Conservation (phyloP, 305 asterid genomes). For the Lippia alba region DNA sequence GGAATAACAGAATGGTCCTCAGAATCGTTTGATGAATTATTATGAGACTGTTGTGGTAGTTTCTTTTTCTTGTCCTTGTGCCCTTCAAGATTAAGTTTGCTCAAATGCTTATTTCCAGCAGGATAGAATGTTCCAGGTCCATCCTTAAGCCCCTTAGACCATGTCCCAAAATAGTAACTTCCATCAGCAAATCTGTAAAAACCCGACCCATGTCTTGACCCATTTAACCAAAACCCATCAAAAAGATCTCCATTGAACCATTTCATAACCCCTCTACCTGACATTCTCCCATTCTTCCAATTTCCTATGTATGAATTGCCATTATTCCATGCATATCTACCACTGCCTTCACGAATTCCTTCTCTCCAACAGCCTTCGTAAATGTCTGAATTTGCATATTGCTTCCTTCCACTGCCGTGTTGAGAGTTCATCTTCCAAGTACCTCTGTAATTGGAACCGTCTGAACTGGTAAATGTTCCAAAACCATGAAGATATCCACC, state of each 20-base stretch:
- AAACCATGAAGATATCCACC: conserved; percentile 91
- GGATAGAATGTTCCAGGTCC: conserved; percentile 91
- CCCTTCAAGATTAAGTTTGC: conserved; percentile 51
- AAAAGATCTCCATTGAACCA: conserved; percentile 87
- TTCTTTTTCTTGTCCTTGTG: conserved; percentile 53
- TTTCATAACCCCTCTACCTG: conserved; percentile 91
- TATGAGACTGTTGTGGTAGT: conserved; percentile 39
- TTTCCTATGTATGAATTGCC: conserved; percentile 81
- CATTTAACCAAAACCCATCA: conserved; percentile 93
- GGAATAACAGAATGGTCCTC: conserved; percentile 49
- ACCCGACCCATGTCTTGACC: conserved; percentile 85
- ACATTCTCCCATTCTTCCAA: conserved; percentile 82
- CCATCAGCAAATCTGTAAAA: conserved; percentile 80
- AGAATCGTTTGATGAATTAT: conserved; percentile 45
- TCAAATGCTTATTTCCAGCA: conserved; percentile 61
- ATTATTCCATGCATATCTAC: conserved; percentile 82
- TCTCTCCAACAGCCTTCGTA: conserved; percentile 97
- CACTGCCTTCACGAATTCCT: conserved; percentile 92
- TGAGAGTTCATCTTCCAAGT: conserved; percentile 88
- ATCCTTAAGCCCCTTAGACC: conserved; percentile 94
- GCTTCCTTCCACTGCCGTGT: conserved; percentile 88
- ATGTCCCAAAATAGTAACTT: conserved; percentile 89
- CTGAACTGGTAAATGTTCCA: conserved; percentile 70
- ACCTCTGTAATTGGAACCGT: conserved; percentile 83
- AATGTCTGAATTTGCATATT: conserved; percentile 76